Conservation (phyloP, 2,329 filamentous ascomycete genomes). For the Pseudocercospora macadamiae region DNA sequence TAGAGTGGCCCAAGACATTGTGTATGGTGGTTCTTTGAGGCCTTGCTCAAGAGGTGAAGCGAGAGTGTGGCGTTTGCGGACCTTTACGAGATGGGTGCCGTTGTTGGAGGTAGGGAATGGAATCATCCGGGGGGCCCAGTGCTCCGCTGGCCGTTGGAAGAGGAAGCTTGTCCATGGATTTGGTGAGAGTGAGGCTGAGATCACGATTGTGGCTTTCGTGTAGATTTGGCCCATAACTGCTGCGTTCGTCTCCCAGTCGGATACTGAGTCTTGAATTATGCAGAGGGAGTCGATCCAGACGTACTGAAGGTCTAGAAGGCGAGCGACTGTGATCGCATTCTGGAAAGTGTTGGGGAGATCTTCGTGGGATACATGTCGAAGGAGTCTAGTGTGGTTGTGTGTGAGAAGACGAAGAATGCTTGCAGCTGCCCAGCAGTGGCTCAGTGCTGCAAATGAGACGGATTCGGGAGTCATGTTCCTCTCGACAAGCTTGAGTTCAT, state of each 20-base stretch:
- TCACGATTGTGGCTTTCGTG: background rate
- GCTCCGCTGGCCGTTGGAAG: background rate
- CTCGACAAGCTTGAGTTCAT: background rate
- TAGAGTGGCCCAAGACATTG: background rate
- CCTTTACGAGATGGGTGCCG: background rate
- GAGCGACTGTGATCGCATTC: background rate
- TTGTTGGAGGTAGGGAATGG: background rate
- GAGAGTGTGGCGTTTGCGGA: background rate
- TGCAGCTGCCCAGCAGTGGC: background rate
- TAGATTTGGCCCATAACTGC: constrained; percentile 8
- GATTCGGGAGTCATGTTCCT: background rate
- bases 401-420: background rate
- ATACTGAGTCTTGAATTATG: constrained; percentile 10
- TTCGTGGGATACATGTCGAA: background rate
- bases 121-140: background rate
- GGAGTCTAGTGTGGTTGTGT: background rate
- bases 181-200: background rate
- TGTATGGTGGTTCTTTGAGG: constrained; percentile 13
- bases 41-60: constrained; percentile 17
- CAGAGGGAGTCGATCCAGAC: too few relatives aligned
- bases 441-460: background rate
- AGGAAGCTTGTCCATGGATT: background rate
- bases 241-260: constrained; percentile 18
- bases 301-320: background rate
- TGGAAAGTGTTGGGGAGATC: background rate